A percentile compares a stretch with the other conserved stretches of the same genome.
Conservation (phyloP, 441 rosid genomes). For the Codiaeum variegatum region DNA sequence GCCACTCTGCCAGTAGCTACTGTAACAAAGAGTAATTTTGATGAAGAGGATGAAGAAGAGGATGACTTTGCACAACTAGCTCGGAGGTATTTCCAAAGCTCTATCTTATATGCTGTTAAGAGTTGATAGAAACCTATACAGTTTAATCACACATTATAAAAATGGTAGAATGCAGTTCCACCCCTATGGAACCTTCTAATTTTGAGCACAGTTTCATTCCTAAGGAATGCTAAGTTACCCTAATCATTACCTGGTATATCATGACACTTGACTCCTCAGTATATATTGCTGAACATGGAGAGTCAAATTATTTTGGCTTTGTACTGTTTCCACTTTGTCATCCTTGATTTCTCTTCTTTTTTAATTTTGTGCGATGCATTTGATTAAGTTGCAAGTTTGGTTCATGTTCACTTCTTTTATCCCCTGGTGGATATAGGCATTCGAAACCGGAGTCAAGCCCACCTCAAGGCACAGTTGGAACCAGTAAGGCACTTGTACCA, state of each 20-base stretch:
- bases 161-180: neutral
- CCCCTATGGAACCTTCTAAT: too few relatives aligned
- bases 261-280: neutral
- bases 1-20: constrained; percentile 38
- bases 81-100: constrained; percentile 52
- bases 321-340: neutral
- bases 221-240: neutral
- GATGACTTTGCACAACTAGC: constrained; percentile 97
- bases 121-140: neutral
- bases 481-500: constrained; percentile 22
- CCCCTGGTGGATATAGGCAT: constrained; percentile 51
- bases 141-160: neutral
- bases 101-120: neutral
- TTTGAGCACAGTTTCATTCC: neutral
- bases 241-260: neutral
- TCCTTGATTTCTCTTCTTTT: neutral
- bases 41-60: constrained; percentile 91
- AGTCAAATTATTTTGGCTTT: neutral
- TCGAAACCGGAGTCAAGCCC: constrained; percentile 41
- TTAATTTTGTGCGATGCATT: neutral
- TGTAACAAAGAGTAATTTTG: constrained; percentile 38
- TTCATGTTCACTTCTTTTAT: neutral
- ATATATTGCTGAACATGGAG: neutral
- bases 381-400: neutral
- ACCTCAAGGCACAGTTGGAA: constrained; percentile 32